Evolutionary conservation across 164 flowering plant genomes (phyloP), one percentile per base, ranked within the genome.

Genomic region (Aristolochia californica): DNA sequence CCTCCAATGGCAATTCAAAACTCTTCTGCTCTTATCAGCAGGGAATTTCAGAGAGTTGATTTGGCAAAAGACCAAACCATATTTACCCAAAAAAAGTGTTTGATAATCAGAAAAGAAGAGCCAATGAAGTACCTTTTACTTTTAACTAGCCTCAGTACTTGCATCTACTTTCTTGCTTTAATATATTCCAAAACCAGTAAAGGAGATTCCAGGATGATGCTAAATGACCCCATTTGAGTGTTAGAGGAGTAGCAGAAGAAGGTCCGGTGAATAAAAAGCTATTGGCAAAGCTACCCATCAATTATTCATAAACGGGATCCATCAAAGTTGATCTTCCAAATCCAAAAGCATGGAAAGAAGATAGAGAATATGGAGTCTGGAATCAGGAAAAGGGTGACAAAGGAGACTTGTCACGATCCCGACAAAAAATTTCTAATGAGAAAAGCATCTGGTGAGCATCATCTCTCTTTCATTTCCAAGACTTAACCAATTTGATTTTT

Each of bases 161-260:
- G 74, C 67, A 68, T 48, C 70, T 67, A 64, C 74, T 71, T 78
- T 74, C 75, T 66, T 45, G 57, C 86, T 88, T 85, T 85, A 76
- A 78, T 68, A 75, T 83, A 83, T 83, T 83, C 87, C 78, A 61
- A 44, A 70, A 65, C 68, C 56, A 71, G 72, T 62, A 85, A 85
- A 83, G 85, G 73, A 80, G 88, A 83, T 82, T 83, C 88, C 68
- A 66, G 84, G 71, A 78, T 80, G 78, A 84, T 80, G 84, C 79
- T 69, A 38, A 69, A 65, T 53, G 67, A 62, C 18, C 26, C n/a
- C 70, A 71, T 76, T 62, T 25, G 65, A 34, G 59, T 66, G 66
- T 67, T 49, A 70, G 28, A 20, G 28, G 12, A 63, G 65, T 66
- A 62, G 77, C 56, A 71, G 70, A 54, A 78, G 83, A 75, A 81